phyloP scores from a whole-genome alignment of 2,329 filamentous ascomycete species.

The Colletotrichum spinosum region DNA sequence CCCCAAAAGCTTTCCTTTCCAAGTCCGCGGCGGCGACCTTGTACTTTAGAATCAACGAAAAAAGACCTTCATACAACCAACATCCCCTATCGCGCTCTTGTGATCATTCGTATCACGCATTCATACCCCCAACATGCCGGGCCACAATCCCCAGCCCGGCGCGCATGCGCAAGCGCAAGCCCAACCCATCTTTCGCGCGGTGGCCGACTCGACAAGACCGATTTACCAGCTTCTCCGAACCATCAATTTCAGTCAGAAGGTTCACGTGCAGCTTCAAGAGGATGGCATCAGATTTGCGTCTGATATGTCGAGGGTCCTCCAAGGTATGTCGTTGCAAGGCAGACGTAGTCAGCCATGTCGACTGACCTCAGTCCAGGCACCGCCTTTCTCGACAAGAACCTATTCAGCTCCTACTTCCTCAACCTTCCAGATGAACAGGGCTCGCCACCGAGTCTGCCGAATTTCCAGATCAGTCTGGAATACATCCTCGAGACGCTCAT shows the following conservation, averaged over 20 bases:
- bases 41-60: constrained; percentile 40
- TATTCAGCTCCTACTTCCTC: constrained; percentile 89
- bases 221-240: constrained; percentile 72
- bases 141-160: constrained; percentile 39
- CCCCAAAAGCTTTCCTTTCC: constrained; percentile 41
- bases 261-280: constrained; percentile 79
- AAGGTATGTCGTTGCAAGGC: constrained; percentile 75
- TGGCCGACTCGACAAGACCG: constrained; percentile 82
- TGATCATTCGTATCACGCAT: constrained; percentile 19
- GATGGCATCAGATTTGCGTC: constrained; percentile 89
- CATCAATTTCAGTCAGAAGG: constrained; percentile 69
- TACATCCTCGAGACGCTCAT: constrained; percentile 94
- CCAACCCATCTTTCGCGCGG: constrained; percentile 75
- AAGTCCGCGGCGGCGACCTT: constrained; percentile 37
- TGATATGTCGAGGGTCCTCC: constrained; percentile 90
- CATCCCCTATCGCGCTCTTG: constrained; percentile 4
- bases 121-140: constrained; percentile 39
- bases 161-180: constrained; percentile 36
- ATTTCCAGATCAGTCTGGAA: constrained; percentile 88
- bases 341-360: constrained; percentile 44
- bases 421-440: constrained; percentile 60
- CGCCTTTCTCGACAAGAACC: constrained; percentile 86
- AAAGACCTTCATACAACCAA: constrained; percentile 28
- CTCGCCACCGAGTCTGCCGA: constrained; percentile 63
- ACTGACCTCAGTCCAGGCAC: constrained; percentile 29